Base-by-base conservation (phyloP, 2,329 filamentous ascomycete genomes). In the Ophiostoma ips region DNA sequence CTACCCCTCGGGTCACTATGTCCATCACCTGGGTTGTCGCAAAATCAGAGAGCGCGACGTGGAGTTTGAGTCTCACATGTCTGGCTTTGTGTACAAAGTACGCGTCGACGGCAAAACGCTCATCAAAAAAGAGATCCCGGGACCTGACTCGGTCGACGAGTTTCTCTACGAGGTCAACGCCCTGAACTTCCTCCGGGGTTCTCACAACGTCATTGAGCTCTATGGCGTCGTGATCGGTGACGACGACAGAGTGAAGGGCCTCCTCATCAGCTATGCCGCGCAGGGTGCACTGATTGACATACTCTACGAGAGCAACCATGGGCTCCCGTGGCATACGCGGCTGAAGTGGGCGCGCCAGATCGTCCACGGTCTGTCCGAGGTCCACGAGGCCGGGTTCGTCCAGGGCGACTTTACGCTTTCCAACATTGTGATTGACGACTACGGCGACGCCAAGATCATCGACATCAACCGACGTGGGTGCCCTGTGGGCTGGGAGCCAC, bases 401-500 rank as follows among this genome's bases (percentile, higher is more conserved):
- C 92, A 98, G 62, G 92, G 92, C 21, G 92, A 98, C 62, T 95
- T 98, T 57, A 98, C 92, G 0, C 72, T 98, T 28, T 95, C 89
- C 5, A 98, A 98, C 62, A 94, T 98, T 56, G 92, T 98, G 54
- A 84, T 98, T 59, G 87, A 96, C 63, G 73, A 75, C 12, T 68
- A 84, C 40, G 82, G 88, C 61, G 76, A 95, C 60, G 92, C 90
- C 9, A 90, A 94, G 60, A 96, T 98, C 57, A 98, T 98, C 61
- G 92, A 98, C 65, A 95, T 98, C 68, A 98, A 98, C 67, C 77
- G 92, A 50, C 76, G 92, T 58, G 92, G 92, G n/a, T 98, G 92
- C 60, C 92, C 92, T 0, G 86, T 96, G 5, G 90, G 90, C 21
- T 98, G 92, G 92, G 92, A 98, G 58, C 89, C 92, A 3, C 92